Conservation (phyloP, 176 grass and related monocot species). For the Oryza longistaminata region DNA sequence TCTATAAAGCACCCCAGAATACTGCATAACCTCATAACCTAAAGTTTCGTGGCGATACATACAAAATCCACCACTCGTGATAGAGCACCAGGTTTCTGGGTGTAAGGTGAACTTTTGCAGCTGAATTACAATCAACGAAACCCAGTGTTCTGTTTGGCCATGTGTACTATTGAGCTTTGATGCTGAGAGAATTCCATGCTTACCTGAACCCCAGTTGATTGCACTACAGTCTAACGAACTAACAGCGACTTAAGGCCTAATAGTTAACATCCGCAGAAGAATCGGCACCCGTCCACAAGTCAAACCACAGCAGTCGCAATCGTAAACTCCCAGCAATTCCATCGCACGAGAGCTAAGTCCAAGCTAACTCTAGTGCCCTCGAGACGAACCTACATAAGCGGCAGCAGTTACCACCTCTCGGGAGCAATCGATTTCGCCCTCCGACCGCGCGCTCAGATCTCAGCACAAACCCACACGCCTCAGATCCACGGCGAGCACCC, state of each 20-base stretch:
- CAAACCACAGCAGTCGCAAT: not conserved
- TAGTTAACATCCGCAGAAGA: slow-evolving; percentile 1
- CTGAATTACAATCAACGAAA: not conserved
- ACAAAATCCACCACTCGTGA: not conserved
- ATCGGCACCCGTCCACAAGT: not conserved
- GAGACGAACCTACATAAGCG: not conserved
- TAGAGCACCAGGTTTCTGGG: not conserved
- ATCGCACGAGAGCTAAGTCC: not conserved
- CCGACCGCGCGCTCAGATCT: slow-evolving; percentile 13
- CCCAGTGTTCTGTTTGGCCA: not conserved
- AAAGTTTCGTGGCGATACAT: not conserved
- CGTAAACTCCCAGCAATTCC: not conserved
- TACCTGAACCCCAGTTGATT: not conserved
- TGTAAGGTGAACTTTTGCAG: not conserved
- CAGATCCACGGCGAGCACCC: slow-evolving; percentile 29
- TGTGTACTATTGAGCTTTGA: not conserved
- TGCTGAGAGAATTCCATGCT: not conserved
- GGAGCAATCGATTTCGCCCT: slow-evolving; percentile 2
- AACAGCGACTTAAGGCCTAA: not conserved
- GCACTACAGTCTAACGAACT: not conserved
- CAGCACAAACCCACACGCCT: slow-evolving; percentile 7
- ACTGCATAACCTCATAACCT: not conserved
- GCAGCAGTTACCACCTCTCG: not conserved
- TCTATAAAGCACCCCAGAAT: not conserved
- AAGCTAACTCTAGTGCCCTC: not conserved